Evolutionary conservation across 441 rosid species (phyloP), one percentile per base, ranked within the genome.

Genomic region (Populus hybrid): DNA sequence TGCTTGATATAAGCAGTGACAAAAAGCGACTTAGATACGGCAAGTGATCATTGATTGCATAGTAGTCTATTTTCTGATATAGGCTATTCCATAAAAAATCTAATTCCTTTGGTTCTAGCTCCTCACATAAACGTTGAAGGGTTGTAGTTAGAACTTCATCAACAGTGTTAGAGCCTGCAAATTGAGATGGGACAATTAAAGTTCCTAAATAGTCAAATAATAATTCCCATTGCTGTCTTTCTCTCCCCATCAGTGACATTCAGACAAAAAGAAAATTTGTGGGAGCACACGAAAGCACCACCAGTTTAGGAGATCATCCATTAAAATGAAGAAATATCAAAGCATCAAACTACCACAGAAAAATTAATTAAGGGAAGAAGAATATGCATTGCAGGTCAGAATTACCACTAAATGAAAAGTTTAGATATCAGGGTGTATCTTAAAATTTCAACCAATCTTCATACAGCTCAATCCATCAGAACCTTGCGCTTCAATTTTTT

Each of bases 91-190:
- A 91, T 76, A 97, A 70, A 79, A 85, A 76, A 74, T 35, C 74
- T 82, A 92, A 84, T 79, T 91, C 89, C 80, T 79, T 70, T 59
- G 86, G 80, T 76, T 88, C 92, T 76, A 92, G 82, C 83, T 87
- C 90, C 79, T 87, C 89, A 69, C 92, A 88, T 81, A 91, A 66
- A 83, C 98, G 92, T 79, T 82, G 79, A 73, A 92, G 91, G 76
- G 91, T 73, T 71, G 85, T 38, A 76, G 75, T 80, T 73, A 90
- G 84, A 84, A 97, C 97, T 79, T 90, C 95, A 82, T 89, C 84
- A 72, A 90, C 86, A 78, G 88, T 73, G 79, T 80, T 86, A 75
- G 90, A 59, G 79, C 87, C 98, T 94, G 89, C 76, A 85, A 36
- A 24, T 72, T 21, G 18, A 50, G 67, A 53, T 66, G 79, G 53